Evolutionary conservation across 352 stramenopile genomes (phyloP), one percentile per base, ranked within the genome.

Genomic region (Plasmopara halstedii): DNA sequence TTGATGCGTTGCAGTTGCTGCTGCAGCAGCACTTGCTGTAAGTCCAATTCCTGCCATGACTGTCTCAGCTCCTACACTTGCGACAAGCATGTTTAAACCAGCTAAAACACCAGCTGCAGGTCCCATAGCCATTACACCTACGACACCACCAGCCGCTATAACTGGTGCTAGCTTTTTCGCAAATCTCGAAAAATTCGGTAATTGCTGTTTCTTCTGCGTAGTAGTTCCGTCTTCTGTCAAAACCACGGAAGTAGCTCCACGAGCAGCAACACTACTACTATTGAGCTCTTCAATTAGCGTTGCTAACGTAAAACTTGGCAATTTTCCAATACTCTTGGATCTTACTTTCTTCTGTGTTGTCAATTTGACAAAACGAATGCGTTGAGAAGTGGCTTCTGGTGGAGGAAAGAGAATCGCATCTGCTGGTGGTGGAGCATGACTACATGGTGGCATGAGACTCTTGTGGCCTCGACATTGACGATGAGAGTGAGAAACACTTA

Each of bases 11-110:
- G 71, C 70, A 6, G 70, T 82, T 0, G 70, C 73, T 1, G 73
- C 70, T 9, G 74, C 70, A 0, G 70, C 74, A 1, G 72, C 72
- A 35, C 67, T 69, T 0, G 72, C 74, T 0, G 74, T 84, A 6
- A 86, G 51, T 23, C 75, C 75, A 42, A 87, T 57, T 0, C 74
- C 74, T 2, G 72, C 72, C 21, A 76, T 64, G 25, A 87, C 46
- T 0, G 70, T 74, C 45, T 87, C 74, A 0, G 71, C 49, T 1
- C 67, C 70, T 2, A 86, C 67, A 40, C 63, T 71, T 0, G 70
- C 58, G 2, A 84, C 47, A 17, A 84, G 46, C 49, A 84, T 62
- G 42, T 83, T 83, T 3, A 86, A 21, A 17, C 71, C 71, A n/a
- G 74, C 71, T 27, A 86, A 46, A 4, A 81, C 56, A 10, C 68